Conservation (phyloP, 2,329 filamentous ascomycete genomes). For the Chrysosporium queenslandicum region DNA sequence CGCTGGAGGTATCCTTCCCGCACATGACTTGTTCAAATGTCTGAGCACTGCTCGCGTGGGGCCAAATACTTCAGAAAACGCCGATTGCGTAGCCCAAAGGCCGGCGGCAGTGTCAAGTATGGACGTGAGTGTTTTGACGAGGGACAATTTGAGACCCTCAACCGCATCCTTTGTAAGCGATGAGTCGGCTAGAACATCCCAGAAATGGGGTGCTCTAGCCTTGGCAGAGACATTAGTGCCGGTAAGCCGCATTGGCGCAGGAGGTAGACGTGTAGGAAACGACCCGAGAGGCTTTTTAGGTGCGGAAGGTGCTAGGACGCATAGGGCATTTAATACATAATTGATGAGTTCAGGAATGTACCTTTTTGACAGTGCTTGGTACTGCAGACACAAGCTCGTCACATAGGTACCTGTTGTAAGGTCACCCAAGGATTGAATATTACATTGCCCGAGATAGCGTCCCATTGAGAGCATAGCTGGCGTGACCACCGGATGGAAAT, state of each 20-base stretch:
- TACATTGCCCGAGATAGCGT: constrained; percentile 70
- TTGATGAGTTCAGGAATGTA: constrained; percentile 83
- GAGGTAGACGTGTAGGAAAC: constrained; percentile 54
- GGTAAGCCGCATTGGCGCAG: constrained; percentile 19
- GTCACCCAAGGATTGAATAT: constrained; percentile 55
- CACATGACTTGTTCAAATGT: constrained; percentile 50
- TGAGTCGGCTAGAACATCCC: constrained; percentile 42
- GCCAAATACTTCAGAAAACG: constrained; percentile 69
- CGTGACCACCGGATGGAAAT: constrained; percentile 91
- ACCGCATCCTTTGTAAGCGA: constrained; percentile 21
- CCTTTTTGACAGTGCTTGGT: constrained; percentile 71
- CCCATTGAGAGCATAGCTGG: constrained; percentile 78
- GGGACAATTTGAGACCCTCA: constrained; percentile 46
- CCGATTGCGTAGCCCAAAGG: constrained; percentile 60
- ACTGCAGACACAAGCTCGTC: constrained; percentile 68
- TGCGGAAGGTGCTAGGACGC: constrained; percentile 52
- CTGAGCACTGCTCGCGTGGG: constrained; percentile 52
- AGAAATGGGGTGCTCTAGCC: constrained; percentile 49
- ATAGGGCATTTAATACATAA: constrained; percentile 66
- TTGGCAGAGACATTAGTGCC: constrained; percentile 30
- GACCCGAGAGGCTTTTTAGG: constrained; percentile 38
- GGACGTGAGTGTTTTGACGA: constrained; percentile 53
- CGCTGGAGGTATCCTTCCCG: constrained; percentile 40
- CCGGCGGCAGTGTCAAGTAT: constrained; percentile 60
- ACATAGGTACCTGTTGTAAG: constrained; percentile 67